phyloP scores from a whole-genome alignment of 2,329 filamentous ascomycete genomes.

The Pestalotiopsis sp. region DNA sequence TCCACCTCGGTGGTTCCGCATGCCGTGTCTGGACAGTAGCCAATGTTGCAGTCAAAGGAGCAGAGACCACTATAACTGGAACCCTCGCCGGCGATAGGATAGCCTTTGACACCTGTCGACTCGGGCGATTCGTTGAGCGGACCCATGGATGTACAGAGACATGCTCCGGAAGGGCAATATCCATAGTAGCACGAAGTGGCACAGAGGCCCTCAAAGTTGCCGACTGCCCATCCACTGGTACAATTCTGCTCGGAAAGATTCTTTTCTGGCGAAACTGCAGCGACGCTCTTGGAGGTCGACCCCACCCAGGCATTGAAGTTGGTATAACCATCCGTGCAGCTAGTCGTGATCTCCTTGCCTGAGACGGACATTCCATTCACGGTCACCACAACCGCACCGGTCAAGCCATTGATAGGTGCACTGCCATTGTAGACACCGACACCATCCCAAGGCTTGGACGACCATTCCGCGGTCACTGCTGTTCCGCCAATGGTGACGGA shows the following conservation, averaged over 20 bases:
- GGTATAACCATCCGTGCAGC: background rate
- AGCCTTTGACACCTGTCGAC: background rate
- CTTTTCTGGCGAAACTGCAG: background rate
- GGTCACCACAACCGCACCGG: conserved; percentile 29
- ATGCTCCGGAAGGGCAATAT: background rate
- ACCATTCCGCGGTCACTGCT: conserved; percentile 31
- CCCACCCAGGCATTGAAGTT: conserved; percentile 3
- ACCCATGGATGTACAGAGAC: background rate
- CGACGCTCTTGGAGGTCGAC: background rate
- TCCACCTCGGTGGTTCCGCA: background rate
- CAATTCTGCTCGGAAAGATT: background rate
- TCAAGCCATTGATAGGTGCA: conserved; percentile 24
- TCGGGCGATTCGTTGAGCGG: background rate
- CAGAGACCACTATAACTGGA: background rate
- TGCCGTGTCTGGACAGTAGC: background rate
- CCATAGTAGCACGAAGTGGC: background rate
- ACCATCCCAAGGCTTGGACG: conserved; percentile 27
- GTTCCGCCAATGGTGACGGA: conserved; percentile 36
- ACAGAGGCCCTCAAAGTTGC: background rate
- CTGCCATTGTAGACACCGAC: conserved; percentile 37
- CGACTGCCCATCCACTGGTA: background rate
- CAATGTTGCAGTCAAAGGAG: background rate
- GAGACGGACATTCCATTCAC: conserved; percentile 13
- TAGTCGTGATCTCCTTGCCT: background rate
- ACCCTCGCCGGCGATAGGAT: background rate